Evolutionary conservation across 345 rosid species (phyloP), one percentile per base, ranked within the genome.

Genomic region (Carallia pectinifolia): DNA sequence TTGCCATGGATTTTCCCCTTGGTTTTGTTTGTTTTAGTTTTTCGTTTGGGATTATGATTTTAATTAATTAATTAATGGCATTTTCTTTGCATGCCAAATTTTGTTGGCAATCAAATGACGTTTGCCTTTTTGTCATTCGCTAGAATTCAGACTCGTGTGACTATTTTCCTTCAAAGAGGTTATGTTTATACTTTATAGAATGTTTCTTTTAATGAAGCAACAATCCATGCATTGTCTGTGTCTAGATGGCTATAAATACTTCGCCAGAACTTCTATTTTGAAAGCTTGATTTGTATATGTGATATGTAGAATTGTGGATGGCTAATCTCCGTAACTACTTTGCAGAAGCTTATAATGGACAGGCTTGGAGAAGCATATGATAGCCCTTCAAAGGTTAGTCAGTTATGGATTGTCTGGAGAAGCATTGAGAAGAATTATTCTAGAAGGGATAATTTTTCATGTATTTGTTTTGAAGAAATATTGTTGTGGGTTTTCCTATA

Each of bases 351-450:
- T 72, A 89, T 95, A 67, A 83, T 89, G 76, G 90, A 92, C 82
- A 80, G 96, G 70, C 96, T 92, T 53, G 99, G 93, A 64, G 97
- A 95, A 87, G 99, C 96, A 64, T 92, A 90, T 64, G 99, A 90
- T 75, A 88, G 90, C 79, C 74, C 89, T 70, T 88, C 89, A 50
- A 95, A 95, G 97, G 98, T 94, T 62, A 69, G 81, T 67, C 61
- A 52, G 71, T 72, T 13, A 19, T 56, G 60, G 31, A 7, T 29
- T 12, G 16, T 3, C 50, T 44, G 50, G 12, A 44, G 50, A 44
- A 44, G 16, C 50, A 44, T 44, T 44, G 5, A 44, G 50, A 44
- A 44, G 4, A 44, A 10, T 12, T 44, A 12, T 44, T 44, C 5
- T 44, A 44, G 16, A 44, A 44, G 50, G 50, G 5, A 44, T 44